Evolutionary conservation across 139 green algal genomes (phyloP).

Genomic region (Raphidocelis subcapitata): DNA sequence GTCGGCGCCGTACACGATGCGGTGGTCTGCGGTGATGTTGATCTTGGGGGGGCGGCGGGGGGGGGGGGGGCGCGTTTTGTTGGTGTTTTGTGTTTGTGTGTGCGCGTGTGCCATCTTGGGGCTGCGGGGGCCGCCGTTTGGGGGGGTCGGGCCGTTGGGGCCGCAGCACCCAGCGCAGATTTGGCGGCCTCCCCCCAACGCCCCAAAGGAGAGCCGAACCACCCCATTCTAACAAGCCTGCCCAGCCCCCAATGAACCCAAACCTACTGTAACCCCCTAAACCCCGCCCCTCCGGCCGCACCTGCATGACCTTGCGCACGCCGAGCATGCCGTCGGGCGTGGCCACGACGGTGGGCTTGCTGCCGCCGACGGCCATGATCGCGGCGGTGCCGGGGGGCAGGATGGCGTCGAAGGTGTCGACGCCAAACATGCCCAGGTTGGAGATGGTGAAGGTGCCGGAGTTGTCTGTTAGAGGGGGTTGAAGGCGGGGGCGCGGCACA

Average conservation of each 20-base stretch:
- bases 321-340: slow-evolving; percentile 84
- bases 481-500: not conserved
- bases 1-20: slow-evolving; percentile 94
- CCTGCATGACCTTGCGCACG: slow-evolving; percentile 91
- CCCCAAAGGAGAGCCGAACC: no score
- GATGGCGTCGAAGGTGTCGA: slow-evolving; percentile 96
- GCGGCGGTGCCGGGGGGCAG: slow-evolving; percentile 85
- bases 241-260: no score
- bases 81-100: no score
- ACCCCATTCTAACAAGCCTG: no score
- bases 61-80: no score
- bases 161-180: no score
- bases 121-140: no score
- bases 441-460: slow-evolving; percentile 97
- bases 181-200: no score
- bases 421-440: slow-evolving; percentile 99
- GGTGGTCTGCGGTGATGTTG: slow-evolving; percentile 97
- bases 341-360: slow-evolving; percentile 86
- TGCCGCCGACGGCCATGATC: slow-evolving; percentile 92
- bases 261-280: no score
- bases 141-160: no score
- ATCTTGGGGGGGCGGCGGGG: slow-evolving; percentile 47
- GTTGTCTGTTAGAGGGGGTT: slow-evolving; percentile 74
- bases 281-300: no score
- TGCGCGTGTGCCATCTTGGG: no score